These are phyloP conservation scores for Colletotrichum scovillei DNA, from an alignment of 2,329 filamentous ascomycete genomes.

Conservation along the genomic window DNA sequence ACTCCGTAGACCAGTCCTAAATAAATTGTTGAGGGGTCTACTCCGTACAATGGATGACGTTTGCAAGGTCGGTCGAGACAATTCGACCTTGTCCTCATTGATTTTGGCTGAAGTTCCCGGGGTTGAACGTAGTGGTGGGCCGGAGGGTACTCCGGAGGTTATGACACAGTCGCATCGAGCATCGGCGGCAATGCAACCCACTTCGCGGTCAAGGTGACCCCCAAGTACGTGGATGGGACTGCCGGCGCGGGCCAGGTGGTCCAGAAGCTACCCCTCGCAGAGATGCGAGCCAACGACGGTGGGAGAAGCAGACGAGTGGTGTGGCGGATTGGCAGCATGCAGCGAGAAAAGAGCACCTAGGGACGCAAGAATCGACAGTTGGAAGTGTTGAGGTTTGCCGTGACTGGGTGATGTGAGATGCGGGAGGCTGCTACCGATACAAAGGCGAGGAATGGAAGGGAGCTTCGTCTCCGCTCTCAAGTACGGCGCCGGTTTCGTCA, in stretches of 20 bases:
- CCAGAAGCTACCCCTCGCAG: conserved; percentile 12
- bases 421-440: neutral
- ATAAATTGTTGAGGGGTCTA: conserved; percentile 8
- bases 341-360: conserved; percentile 26
- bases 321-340: conserved; percentile 10
- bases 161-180: neutral
- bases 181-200: conserved; percentile 3
- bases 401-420: neutral
- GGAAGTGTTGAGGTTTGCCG: conserved; percentile 5
- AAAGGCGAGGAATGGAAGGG: neutral
- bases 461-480: neutral
- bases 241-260: conserved; percentile 4
- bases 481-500: conserved; percentile 2
- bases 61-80: neutral
- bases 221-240: neutral
- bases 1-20: neutral
- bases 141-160: neutral
- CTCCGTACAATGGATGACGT: conserved; percentile 1
- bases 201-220: neutral
- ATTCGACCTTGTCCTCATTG: neutral
- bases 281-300: conserved; percentile 9
- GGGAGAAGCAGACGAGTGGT: conserved; percentile 4
- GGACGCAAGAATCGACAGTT: neutral
- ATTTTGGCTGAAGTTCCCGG: neutral
- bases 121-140: neutral